Evolutionary conservation across 148 eudicot genomes (phyloP), one percentile per base, ranked within the genome.

Genomic region (Fagopyrum homotropicum): DNA sequence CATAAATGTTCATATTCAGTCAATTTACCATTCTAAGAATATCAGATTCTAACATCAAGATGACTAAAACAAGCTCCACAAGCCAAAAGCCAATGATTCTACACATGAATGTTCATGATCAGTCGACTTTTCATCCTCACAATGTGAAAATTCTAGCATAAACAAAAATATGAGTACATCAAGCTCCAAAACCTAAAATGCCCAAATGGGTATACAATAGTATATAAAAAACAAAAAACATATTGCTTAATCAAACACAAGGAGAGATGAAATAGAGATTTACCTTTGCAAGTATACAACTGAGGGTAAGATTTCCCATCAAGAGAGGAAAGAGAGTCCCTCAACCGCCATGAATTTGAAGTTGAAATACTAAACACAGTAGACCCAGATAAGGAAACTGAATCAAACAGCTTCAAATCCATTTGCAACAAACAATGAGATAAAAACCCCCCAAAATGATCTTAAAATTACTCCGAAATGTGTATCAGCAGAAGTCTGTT

Each of bases 281-380:
- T 84, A 84, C 89, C 89, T 79, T 74, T 79, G 81, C 75, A 79
- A 47, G 83, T 81, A 69, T 66, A 81, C 15, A 76, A 14, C 22
- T 77, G 79, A 10, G 74, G 79, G 48, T 75, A 40, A 69, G 68
- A 61, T 29, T 29, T 61, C 5, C 43, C 17, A 52, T 72, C 61
- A 78, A 44, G 19, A 14, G 71, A 40, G 48, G 59, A 78, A 30
- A 51, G 75, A 22, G 84, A 75, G 75, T 76, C 79, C n/a, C 80
- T 40, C 68, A 73, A 76, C 26, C 85, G 74, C 70, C 78, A 76
- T 40, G 75, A 76, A 70, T 43, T 66, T 66, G 71, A 43, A 66
- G 71, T 66, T 5, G 71, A 66, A 66, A 66, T 66, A 46, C 71
- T 46, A 14, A 66, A 66, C 47, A 40, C 9, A 14, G 40, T 66